Evolutionary conservation across 306 rosid species (phyloP).

Genomic region (Prosopis cineraria): DNA sequence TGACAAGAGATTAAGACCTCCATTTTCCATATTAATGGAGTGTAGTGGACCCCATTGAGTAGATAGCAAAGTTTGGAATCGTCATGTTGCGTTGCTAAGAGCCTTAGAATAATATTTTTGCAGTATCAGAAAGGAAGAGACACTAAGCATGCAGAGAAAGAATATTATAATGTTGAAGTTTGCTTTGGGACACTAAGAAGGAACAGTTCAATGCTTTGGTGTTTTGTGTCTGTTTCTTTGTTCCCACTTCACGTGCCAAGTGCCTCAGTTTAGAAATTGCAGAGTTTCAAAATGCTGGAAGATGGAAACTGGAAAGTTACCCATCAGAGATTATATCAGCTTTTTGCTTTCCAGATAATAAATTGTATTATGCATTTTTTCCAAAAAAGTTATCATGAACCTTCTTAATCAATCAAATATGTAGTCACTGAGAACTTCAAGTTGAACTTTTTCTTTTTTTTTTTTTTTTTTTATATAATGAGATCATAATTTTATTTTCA

Average conservation of each 20-base stretch:
- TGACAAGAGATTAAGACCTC: slow-evolving; percentile 36
- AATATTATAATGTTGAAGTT: slow-evolving; percentile 34
- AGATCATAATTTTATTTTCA: not conserved
- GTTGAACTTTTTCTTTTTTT: not conserved
- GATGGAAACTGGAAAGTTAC: not conserved
- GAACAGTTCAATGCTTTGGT: not conserved
- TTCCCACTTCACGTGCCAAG: slow-evolving; percentile 37
- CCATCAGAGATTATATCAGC: not conserved
- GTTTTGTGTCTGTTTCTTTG: slow-evolving; percentile 25
- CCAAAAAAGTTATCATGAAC: not conserved
- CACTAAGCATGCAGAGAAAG: slow-evolving; percentile 11
- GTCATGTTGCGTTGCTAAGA: not conserved
- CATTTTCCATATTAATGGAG: slow-evolving; percentile 23
- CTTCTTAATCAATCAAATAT: not conserved
- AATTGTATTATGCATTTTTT: not conserved
- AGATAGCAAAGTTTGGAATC: not conserved
- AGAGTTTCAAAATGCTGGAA: not conserved
- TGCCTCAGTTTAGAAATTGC: not conserved
- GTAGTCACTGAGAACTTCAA: not conserved
- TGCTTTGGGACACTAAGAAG: not conserved
- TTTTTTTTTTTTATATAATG: not conserved
- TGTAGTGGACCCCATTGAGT: slow-evolving; percentile 28
- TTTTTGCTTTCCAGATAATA: not conserved
- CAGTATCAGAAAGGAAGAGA: slow-evolving; percentile 6
- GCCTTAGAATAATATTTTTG: not conserved